Base-by-base conservation (phyloP, 129 eudicot genomes). In the Daucus carota region DNA sequence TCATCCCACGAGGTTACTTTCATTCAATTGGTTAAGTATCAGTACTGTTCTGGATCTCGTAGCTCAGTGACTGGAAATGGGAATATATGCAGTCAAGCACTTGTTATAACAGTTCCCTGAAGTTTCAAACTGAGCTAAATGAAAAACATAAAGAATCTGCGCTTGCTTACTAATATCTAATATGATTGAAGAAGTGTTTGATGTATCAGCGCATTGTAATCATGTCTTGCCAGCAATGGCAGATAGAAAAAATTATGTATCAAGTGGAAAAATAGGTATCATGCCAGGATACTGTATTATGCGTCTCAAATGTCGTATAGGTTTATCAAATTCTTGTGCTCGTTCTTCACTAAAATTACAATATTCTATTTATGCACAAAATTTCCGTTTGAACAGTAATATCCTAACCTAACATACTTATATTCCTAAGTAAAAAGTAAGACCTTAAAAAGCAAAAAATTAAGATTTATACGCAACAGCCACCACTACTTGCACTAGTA, bases 321-420 rank as follows among this genome's bases (percentile, higher is more conserved):
- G 63, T 54, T 52, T n/a, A 22, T 54, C 14, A 54, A 54, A 22
- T 54, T 22, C 29, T n/a, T 22, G 0, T 22, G 29, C 63, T 18
- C 63, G n/a, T 54, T 54, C 26, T 54, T 54, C 63, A 2, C 63
- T n/a, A n/a, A 52, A 54, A 54, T 54, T 54, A 22, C 36, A 63
- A 10, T 62, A 26, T 63, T 63, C 70, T 63, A 34, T 63, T 63
- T 63, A 63, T 63, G 6, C 70, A 63, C 70, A 63, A 29, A 63
- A 63, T 54, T 31, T 29, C 70, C 36, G 38, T 15, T 63, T 28
- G 18, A 29, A 32, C 34, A 63, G 38, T 63, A 15, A 29, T 31
- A 63, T 29, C 38, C 70, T 31, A 28, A 63, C 22, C 18, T 63
- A 4, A 5, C 14, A 11, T 26, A 63, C 18, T 26, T 63, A 31